These are phyloP conservation scores for Echites panduratus DNA, from an alignment of 257 asterid genomes.

Conservation along the genomic window DNA sequence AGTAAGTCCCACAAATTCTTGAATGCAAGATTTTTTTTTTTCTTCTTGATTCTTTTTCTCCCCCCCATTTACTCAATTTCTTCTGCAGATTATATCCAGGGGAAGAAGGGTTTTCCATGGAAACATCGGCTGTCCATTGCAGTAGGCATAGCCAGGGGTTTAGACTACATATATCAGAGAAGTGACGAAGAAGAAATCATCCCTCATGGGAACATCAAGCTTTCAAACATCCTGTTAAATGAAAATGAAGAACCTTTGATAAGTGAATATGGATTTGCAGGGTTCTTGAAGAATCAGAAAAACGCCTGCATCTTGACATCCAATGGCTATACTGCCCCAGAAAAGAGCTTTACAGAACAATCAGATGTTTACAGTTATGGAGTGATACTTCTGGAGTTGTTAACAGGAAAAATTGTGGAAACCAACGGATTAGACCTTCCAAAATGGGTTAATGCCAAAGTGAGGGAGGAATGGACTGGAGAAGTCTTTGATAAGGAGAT, in stretches of 20 bases:
- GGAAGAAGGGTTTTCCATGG: slow-evolving; percentile 39
- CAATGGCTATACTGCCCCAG: slow-evolving; percentile 30
- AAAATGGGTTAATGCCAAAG: slow-evolving; percentile 38
- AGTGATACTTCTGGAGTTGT: slow-evolving; percentile 31
- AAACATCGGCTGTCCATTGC: slow-evolving; percentile 36
- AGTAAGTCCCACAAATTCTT: slow-evolving; percentile 14
- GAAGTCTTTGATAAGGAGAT: slow-evolving; percentile 37
- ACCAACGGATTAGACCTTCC: slow-evolving; percentile 32
- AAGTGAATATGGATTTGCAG: slow-evolving; percentile 38
- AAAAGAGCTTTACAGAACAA: slow-evolving; percentile 19
- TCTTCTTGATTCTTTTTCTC: not conserved
- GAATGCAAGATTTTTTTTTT: not conserved
- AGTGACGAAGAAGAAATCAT: slow-evolving; percentile 17
- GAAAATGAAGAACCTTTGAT: slow-evolving; percentile 29
- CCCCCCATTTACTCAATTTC: not conserved
- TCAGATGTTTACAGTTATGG: slow-evolving; percentile 34
- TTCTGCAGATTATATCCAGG: slow-evolving; percentile 27
- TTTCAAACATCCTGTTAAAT: slow-evolving; percentile 36
- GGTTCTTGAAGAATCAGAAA: slow-evolving; percentile 16
- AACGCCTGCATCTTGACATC: slow-evolving; percentile 7
- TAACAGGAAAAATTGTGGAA: slow-evolving; percentile 36
- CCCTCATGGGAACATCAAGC: slow-evolving; percentile 48
- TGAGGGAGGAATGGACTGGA: slow-evolving; percentile 50
- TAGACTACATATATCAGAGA: slow-evolving; percentile 26
- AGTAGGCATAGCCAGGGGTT: slow-evolving; percentile 36